Percentiles rank a stretch among this genome's conserved stretches.
Evolutionary conservation across 176 grass and related monocot genomes (phyloP).

Genomic region (Eragrostis curvula): DNA sequence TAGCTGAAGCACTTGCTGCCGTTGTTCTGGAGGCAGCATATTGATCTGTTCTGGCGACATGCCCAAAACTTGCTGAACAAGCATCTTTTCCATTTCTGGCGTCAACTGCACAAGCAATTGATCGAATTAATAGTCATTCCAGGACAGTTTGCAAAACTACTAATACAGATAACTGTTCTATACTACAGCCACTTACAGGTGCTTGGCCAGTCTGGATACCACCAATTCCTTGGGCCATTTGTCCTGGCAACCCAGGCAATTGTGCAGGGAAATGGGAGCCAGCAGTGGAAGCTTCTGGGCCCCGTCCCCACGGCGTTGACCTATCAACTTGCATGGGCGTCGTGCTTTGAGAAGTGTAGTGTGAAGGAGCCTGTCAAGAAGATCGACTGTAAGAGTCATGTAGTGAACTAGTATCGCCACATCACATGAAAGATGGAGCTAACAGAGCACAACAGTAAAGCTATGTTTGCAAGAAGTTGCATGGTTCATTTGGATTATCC

Average conservation of each 20-base stretch:
- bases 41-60: conserved; percentile 90
- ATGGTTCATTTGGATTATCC: background rate
- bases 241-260: conserved; percentile 57
- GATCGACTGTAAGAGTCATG: conserved; percentile 37
- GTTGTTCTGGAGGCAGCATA: conserved; percentile 88
- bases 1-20: conserved; percentile 93
- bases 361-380: conserved; percentile 54
- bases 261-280: conserved; percentile 67
- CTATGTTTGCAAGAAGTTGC: conserved; percentile 16
- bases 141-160: background rate
- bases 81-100: conserved; percentile 85
- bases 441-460: background rate
- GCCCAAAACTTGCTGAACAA: conserved; percentile 90
- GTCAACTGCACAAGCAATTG: conserved; percentile 69
- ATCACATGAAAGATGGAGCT: conserved; percentile 21
- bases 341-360: conserved; percentile 66
- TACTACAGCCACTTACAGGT: conserved; percentile 52
- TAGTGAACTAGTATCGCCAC: background rate
- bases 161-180: background rate
- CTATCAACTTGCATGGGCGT: conserved; percentile 71
- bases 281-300: conserved; percentile 46
- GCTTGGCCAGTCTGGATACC: conserved; percentile 54
- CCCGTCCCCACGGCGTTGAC: conserved; percentile 63
- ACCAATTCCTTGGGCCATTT: conserved; percentile 61
- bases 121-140: conserved; percentile 19